Base-by-base conservation (phyloP, 805 yeast genomes). In the Yarrowia bubula region DNA sequence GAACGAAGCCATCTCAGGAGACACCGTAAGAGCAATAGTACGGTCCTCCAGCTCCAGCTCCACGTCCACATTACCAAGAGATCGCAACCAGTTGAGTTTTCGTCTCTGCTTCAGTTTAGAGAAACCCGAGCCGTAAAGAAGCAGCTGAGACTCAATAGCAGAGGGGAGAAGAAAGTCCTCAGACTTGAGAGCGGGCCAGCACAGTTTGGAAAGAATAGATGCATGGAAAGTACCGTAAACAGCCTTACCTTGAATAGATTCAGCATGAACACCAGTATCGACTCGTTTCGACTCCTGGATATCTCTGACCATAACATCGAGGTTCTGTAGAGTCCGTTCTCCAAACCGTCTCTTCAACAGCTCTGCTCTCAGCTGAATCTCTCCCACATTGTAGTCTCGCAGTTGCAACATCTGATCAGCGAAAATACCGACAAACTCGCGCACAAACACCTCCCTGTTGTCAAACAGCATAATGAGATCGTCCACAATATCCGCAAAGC, bases 291-390 rank as follows among this genome's bases (percentile, higher is more conserved):
- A 87, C 32, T 83, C 84, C 17, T 77, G 72, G 9, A 92, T 80
- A 73, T 91, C 97, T 43, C 82, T 76, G 15, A 92, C 79, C 98
- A 95, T 95, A 8, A 93, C 90, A 71, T 90, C 96, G 61, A 92
- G 78, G 28, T 84, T 83, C 60, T 82, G 83, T 69, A 92, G 82
- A 64, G 86, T 88, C 9, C 82, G 77, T 41, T 83, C 86, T 1
- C 90, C 92, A 71, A 90, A 88, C 63, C 89, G 80, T 18, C 78
- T 67, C 70, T 87, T 88, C 35, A 90, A 76, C 22, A 84, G 75
- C 18, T 81, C 78, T n/a, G 88, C 74, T 39, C 83, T 81, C 4
- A 71, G 67, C 48, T 67, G 65, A 76, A 84, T 67, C 74, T 71
- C 42, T 9, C 68, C 72, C 13, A 75, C 70, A n/a, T 67, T 66